Base-by-base conservation (phyloP, 495 filamentous ascomycete genomes). In the Friedmanniomyces endolithicus region DNA sequence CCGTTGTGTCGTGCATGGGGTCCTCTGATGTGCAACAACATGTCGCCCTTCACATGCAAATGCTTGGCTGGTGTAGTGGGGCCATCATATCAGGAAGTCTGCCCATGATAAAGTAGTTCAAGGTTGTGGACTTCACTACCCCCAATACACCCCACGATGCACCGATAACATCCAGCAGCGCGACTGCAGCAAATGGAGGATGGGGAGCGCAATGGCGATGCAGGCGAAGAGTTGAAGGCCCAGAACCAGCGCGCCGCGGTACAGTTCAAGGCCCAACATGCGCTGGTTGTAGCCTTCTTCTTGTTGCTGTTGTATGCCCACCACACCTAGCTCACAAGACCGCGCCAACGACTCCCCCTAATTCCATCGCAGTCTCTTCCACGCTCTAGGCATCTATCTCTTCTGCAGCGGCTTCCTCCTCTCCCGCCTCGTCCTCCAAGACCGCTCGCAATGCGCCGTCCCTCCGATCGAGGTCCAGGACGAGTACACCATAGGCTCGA, bases 361-460 rank as follows among this genome's bases (percentile, higher is more conserved):
- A 67, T 40, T 25, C 9, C 27, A 41, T 27, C 41, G n/a, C 61
- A 85, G 81, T 48, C 70, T 80, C 59, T 72, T 96, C 22, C 90
- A 97, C 64, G 72, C 76, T 56, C 74, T 83, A 25, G 92, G 88
- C 29, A 84, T 97, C 58, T 87, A 84, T 62, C 84, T 94, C 64
- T 98, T 98, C 70, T 90, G 88, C 53, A 88, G 86, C 67, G 92
- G 92, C n/a, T 98, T 98, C 70, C 82, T 98, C 49, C 79, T 98
- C 62, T 95, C 92, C 56, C 78, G 94, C 43, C 78, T 95, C 59
- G 86, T 97, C 43, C 79, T 98, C 37, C 84, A 90, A 50, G 77
- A 90, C 55, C 88, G 87, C 64, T 97, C 92, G n/a, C 71, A 75
- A 40, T 98, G 92, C 70, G 73, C 75, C 23, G 68, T 75, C 37